Evolutionary conservation across 352 stramenopile species (phyloP).

Genomic region (Globisporangium paroecandrum): DNA sequence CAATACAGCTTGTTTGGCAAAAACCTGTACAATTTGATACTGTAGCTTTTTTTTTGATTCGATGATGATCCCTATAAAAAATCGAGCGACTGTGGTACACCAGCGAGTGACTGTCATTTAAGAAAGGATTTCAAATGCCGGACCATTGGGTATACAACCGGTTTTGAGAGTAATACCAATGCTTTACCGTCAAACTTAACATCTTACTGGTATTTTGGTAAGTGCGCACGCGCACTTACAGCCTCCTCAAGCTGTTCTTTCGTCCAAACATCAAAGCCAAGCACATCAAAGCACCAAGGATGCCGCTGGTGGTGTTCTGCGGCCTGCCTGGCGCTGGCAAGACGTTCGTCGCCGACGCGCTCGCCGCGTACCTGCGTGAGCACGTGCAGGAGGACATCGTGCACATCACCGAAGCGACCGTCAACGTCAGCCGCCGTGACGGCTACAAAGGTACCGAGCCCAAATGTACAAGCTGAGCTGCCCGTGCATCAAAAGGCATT

Average conservation of each 20-base stretch:
- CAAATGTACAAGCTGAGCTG: not conserved
- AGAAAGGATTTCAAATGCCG: no score
- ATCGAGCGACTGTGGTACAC: not conserved
- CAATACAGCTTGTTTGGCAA: no score
- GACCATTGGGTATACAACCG: no score
- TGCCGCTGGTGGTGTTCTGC: constrained; percentile 77
- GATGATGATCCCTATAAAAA: not conserved
- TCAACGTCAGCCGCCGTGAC: constrained; percentile 55
- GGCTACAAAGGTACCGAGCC: constrained; percentile 51
- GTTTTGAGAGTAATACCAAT: no score
- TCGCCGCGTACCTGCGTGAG: constrained; percentile 41
- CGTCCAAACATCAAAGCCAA: not conserved
- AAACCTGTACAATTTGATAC: no score
- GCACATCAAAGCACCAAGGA: constrained; percentile 15
- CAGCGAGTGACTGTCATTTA: not conserved
- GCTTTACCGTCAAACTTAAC: no score
- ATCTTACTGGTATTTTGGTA: no score
- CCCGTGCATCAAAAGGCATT: not conserved
- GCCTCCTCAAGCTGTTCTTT: no score
- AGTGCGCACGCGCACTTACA: no score
- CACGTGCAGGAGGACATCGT: constrained; percentile 45
- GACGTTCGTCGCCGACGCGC: constrained; percentile 45
- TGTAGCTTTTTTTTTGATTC: not conserved
- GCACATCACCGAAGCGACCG: constrained; percentile 51
- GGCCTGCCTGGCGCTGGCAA: constrained; percentile 71